These are phyloP conservation scores for Cryptococcus wingfieldii DNA, from an alignment of 1,284 basidiomycete genomes.

Conservation along the genomic window DNA sequence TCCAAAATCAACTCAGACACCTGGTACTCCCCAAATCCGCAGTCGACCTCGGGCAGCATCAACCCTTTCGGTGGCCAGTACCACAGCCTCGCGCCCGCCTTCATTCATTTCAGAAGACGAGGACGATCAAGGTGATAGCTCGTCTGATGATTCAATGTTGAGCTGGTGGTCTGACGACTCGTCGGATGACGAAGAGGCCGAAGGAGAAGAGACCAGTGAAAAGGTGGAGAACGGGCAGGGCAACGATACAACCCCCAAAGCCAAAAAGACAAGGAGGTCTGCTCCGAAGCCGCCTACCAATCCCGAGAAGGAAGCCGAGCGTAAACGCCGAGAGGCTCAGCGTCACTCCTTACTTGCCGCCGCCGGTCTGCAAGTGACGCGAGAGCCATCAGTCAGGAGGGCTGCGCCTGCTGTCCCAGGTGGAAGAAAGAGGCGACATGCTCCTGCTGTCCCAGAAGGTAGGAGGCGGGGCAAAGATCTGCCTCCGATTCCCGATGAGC, in stretches of 20 bases:
- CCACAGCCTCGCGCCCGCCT: background rate
- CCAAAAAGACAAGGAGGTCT: constrained; percentile 13
- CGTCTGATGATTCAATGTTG: constrained; percentile 34
- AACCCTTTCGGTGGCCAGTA: constrained; percentile 8
- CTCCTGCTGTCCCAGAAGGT: constrained; percentile 19
- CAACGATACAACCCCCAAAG: constrained; percentile 15
- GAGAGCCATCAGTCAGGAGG: constrained; percentile 35
- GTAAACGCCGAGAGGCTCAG: constrained; percentile 66
- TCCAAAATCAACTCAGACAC: no score
- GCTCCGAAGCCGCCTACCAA: constrained; percentile 12
- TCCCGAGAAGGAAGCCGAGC: constrained; percentile 54
- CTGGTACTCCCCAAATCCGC: background rate
- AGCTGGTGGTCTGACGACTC: constrained; percentile 43
- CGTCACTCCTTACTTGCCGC: constrained; percentile 76
- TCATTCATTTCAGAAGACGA: constrained; percentile 20
- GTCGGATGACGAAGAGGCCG: constrained; percentile 48
- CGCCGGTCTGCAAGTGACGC: constrained; percentile 70
- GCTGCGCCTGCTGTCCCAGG: constrained; percentile 28
- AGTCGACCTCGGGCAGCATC: constrained; percentile 8
- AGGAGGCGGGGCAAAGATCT: background rate
- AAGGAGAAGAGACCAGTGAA: background rate
- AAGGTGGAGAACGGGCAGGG: background rate
- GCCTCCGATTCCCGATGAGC: background rate
- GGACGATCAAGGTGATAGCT: constrained; percentile 32
- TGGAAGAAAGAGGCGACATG: constrained; percentile 17